Evolutionary conservation across 148 eudicot species (phyloP).

Genomic region (Cornus florida): DNA sequence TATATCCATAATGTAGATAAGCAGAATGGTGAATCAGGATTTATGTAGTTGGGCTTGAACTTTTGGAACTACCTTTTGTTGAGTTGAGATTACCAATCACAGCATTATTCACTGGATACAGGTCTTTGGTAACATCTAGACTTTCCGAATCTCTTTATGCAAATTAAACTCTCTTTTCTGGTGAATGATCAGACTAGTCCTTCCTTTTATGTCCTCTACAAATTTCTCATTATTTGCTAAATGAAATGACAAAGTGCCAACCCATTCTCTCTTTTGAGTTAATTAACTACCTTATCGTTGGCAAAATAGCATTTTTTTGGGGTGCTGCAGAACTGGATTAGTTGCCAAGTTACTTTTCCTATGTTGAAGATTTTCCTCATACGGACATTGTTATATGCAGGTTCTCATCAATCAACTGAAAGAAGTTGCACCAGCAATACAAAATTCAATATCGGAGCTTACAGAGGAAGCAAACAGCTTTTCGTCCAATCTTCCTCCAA

Average conservation of each 20-base stretch:
- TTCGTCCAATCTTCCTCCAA: conserved; percentile 60
- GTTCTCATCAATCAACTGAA: conserved; percentile 87
- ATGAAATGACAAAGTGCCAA: no score
- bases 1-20: no score
- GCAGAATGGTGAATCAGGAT: no score
- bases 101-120: background rate
- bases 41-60: no score
- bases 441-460: conserved; percentile 78
- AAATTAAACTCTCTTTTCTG: no score
- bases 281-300: no score
- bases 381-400: conserved; percentile 28
- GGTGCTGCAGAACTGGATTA: background rate
- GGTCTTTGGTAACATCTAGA: background rate
- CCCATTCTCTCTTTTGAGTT: no score
- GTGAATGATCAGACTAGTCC: background rate
- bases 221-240: background rate
- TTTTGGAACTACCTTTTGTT: no score
- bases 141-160: background rate
- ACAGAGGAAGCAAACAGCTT: conserved; percentile 73
- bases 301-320: no score
- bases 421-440: conserved; percentile 86
- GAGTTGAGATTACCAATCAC: no score
- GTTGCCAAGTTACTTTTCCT: background rate
- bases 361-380: background rate
- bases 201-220: background rate